phyloP scores from a whole-genome alignment of 306 rosid species.

The Geum urbanum region DNA sequence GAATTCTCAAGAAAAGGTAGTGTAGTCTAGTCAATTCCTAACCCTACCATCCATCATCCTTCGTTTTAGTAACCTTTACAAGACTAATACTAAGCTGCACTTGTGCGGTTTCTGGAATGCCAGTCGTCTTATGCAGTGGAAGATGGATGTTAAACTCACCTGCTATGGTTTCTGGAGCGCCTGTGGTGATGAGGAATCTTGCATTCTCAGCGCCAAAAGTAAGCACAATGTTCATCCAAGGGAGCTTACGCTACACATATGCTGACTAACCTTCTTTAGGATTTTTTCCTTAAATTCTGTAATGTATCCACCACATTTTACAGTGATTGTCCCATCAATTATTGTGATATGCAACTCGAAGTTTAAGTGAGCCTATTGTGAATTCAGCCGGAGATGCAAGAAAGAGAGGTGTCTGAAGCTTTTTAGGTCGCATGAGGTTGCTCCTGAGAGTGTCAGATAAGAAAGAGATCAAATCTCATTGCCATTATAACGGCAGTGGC shows the following conservation, averaged over 20 bases:
- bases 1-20: not conserved
- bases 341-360: not conserved
- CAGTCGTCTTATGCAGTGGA: not conserved
- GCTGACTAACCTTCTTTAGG: not conserved
- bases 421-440: not conserved
- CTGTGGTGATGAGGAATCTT: not conserved
- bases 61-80: not conserved
- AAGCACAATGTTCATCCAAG: not conserved
- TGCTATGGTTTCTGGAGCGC: not conserved
- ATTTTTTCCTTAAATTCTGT: not conserved
- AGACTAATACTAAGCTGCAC: not conserved
- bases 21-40: not conserved
- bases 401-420: not conserved
- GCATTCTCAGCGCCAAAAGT: not conserved
- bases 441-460: not conserved
- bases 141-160: not conserved
- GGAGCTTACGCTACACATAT: not conserved
- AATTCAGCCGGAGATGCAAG: not conserved
- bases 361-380: not conserved
- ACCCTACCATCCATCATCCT: too few species aligned
- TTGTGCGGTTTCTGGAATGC: not conserved
- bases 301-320: not conserved
- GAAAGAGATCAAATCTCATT: not conserved
- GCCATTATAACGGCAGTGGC: not conserved
- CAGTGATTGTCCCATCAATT: not conserved